Percentiles rank a stretch among this genome's conserved stretches.
These are phyloP conservation scores for Pistacia vera DNA, from an alignment of 345 rosid species.

Conservation along the genomic window DNA sequence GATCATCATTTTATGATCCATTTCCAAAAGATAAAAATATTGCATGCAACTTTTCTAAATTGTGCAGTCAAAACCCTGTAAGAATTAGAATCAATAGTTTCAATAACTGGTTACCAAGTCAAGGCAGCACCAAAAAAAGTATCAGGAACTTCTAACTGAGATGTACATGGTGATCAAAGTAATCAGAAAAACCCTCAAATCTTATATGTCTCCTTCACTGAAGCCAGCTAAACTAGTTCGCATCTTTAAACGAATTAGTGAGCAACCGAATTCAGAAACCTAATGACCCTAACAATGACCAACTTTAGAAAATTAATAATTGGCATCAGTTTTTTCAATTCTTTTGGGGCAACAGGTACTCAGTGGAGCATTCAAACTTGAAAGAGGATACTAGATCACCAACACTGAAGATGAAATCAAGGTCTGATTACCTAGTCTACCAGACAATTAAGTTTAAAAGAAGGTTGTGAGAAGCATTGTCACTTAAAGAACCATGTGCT, in stretches of 20 bases:
- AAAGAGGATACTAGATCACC: not conserved
- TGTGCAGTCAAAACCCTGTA: not conserved
- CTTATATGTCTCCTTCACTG: not conserved
- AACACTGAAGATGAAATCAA: no score
- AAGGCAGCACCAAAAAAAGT: not conserved
- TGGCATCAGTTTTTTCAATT: no score
- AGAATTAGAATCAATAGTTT: no score
- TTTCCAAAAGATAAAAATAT: not conserved
- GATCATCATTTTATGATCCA: not conserved
- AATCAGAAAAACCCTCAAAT: not conserved
- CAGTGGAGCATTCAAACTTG: not conserved
- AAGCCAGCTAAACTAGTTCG: not conserved
- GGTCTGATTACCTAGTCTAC: no score
- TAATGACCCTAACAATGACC: not conserved
- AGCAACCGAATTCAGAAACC: not conserved
- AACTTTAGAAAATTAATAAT: no score
- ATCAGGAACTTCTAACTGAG: not conserved
- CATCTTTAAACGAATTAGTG: not conserved
- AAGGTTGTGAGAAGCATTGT: no score
- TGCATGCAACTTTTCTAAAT: not conserved
- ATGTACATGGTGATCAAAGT: not conserved
- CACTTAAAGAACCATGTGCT: no score
- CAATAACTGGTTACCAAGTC: not conserved
- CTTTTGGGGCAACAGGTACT: not conserved
- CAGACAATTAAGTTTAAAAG: no score